Conservation (phyloP, 1,139 yeast genomes). For the Scheffersomyces cryptocercus region DNA sequence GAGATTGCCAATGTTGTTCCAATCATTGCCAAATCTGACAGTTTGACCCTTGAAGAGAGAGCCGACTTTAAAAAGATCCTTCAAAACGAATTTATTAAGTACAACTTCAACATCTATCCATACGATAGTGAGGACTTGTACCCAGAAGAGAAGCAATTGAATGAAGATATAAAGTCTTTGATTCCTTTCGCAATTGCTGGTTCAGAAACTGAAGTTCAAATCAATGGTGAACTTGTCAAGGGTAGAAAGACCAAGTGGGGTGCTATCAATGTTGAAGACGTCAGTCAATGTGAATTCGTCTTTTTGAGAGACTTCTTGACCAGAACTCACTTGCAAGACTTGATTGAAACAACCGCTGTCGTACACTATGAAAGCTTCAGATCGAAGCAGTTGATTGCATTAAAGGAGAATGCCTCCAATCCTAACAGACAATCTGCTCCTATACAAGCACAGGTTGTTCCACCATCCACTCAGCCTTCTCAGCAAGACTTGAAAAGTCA, state of each 20-base stretch:
- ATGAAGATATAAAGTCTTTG: slow-evolving; percentile 72
- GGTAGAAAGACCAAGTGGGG: slow-evolving; percentile 97
- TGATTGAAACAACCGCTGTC: slow-evolving; percentile 88
- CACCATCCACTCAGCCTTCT: slow-evolving; percentile 4
- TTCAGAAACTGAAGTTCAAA: slow-evolving; percentile 74
- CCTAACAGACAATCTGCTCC: slow-evolving; percentile 29
- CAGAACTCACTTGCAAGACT: slow-evolving; percentile 93
- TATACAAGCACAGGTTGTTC: slow-evolving; percentile 6
- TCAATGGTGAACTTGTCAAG: slow-evolving; percentile 76
- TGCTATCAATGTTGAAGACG: slow-evolving; percentile 86
- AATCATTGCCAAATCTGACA: slow-evolving; percentile 89
- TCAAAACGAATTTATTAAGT: slow-evolving; percentile 75
- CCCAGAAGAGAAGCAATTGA: slow-evolving; percentile 79
- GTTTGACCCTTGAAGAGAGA: slow-evolving; percentile 85
- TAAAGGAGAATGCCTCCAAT: slow-evolving; percentile 78
- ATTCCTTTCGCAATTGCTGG: slow-evolving; percentile 96
- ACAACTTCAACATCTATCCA: slow-evolving; percentile 83
- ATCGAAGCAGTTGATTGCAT: slow-evolving; percentile 88
- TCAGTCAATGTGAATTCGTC: slow-evolving; percentile 91
- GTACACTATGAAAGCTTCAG: slow-evolving; percentile 93
- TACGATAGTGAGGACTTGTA: slow-evolving; percentile 74
- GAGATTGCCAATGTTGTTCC: slow-evolving; percentile 96
- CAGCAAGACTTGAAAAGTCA: slow-evolving; percentile 9
- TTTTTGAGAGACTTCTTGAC: slow-evolving; percentile 91
- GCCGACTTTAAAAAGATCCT: slow-evolving; percentile 68